These are phyloP conservation scores for Pseudoturritis turrita DNA, from an alignment of 345 rosid species.

Conservation along the genomic window DNA sequence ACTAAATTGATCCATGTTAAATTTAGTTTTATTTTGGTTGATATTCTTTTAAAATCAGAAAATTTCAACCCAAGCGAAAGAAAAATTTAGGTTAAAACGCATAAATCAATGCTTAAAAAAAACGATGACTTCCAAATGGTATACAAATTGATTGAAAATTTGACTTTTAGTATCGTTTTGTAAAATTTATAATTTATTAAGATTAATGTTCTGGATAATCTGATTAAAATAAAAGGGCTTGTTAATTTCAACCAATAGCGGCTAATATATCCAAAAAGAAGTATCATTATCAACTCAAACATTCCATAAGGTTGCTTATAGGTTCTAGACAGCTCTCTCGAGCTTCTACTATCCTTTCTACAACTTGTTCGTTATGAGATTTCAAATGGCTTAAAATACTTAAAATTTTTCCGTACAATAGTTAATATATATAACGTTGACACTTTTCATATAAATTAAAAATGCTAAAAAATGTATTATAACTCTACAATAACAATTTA, in stretches of 20 bases:
- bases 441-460: too few species aligned
- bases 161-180: neutral
- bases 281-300: conserved; percentile 9
- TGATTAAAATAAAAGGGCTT: neutral
- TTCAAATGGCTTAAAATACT: neutral
- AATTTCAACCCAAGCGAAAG: neutral
- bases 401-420: neutral
- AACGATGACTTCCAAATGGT: neutral
- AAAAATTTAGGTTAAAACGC: neutral
- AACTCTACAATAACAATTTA: too few species aligned
- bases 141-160: neutral
- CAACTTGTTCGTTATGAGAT: conserved; percentile 1
- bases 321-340: neutral
- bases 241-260: neutral
- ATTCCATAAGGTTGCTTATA: neutral
- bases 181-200: neutral
- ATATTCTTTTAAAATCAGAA: neutral
- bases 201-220: neutral
- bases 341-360: neutral
- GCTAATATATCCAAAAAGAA: neutral
- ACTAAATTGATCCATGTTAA: too few species aligned
- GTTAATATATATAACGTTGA: too few species aligned
- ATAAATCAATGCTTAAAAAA: neutral
- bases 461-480: too few species aligned
- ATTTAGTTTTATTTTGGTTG: too few species aligned